Percentiles rank a stretch among this genome's conserved stretches.
These are phyloP conservation scores for Sclerotinia trifoliorum DNA, from an alignment of 2,329 filamentous ascomycete genomes.

Conservation along the genomic window DNA sequence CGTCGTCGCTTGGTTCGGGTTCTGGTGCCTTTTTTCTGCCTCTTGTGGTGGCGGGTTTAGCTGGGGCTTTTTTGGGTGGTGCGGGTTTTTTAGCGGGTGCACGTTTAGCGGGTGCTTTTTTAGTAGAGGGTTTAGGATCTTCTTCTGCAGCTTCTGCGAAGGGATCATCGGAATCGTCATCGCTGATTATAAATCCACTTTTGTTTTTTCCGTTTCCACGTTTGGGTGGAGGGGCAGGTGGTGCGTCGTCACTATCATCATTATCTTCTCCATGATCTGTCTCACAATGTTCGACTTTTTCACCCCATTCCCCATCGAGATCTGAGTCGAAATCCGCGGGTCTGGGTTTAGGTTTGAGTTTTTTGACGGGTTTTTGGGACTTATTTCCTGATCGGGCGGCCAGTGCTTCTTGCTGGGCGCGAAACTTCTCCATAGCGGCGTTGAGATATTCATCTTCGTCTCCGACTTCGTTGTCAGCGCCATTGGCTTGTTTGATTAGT, in stretches of 20 bases:
- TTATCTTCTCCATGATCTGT: constrained; percentile 35
- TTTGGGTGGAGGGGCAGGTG: constrained; percentile 35
- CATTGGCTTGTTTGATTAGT: constrained; percentile 49
- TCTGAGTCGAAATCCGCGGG: constrained; percentile 88
- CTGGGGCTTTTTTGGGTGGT: constrained; percentile 41
- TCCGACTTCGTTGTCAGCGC: constrained; percentile 58
- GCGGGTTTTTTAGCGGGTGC: constrained; percentile 42
- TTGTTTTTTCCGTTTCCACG: not conserved
- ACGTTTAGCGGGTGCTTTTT: constrained; percentile 39
- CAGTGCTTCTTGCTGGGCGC: constrained; percentile 70
- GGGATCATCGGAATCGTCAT: constrained; percentile 56
- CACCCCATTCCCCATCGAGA: constrained; percentile 80
- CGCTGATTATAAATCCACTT: constrained; percentile 26
- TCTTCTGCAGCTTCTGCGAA: constrained; percentile 5
- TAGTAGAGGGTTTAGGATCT: not conserved
- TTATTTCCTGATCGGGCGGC: constrained; percentile 58
- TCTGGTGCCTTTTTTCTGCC: constrained; percentile 45
- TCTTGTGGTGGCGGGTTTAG: constrained; percentile 43
- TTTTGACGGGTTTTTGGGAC: constrained; percentile 43
- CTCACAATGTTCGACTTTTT: constrained; percentile 46
- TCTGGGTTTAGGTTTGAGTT: constrained; percentile 66
- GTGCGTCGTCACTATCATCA: constrained; percentile 46
- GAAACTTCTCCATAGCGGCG: constrained; percentile 70
- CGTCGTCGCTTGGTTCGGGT: constrained; percentile 41
- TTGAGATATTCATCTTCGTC: constrained; percentile 70